Evolutionary conservation across 2,329 filamentous ascomycete species (phyloP).

Genomic region (Zopfia rhizophila): DNA sequence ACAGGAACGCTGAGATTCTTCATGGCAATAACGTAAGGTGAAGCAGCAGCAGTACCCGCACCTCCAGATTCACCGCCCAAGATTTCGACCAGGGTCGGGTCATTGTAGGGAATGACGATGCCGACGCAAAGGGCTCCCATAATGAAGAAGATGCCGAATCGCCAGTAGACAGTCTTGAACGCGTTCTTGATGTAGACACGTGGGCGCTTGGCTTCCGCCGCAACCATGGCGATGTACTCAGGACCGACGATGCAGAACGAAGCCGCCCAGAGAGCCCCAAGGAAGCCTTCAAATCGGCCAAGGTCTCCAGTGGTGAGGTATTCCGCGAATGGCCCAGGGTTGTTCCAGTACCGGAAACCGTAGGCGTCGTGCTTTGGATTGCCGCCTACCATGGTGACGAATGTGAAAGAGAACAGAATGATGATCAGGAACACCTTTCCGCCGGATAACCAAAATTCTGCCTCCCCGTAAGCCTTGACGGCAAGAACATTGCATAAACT

Average conservation of each 20-base stretch:
- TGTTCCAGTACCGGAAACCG: conserved; percentile 58
- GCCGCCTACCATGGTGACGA: conserved; percentile 58
- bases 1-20: conserved; percentile 62
- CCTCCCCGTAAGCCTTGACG: conserved; percentile 58
- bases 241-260: conserved; percentile 61
- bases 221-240: conserved; percentile 61
- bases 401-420: conserved; percentile 58
- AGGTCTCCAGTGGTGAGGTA: conserved; percentile 35
- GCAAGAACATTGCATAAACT: conserved; percentile 60
- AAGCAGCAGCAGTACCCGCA: conserved; percentile 64
- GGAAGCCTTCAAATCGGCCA: conserved; percentile 49
- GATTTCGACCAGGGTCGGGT: conserved; percentile 74
- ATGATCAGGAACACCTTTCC: conserved; percentile 60
- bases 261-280: conserved; percentile 53
- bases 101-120: conserved; percentile 68
- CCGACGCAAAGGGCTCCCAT: conserved; percentile 57
- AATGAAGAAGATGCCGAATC: conserved; percentile 60
- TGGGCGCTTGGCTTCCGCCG: conserved; percentile 59
- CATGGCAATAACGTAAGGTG: conserved; percentile 73
- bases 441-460: conserved; percentile 57
- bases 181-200: conserved; percentile 59
- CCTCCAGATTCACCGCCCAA: conserved; percentile 36
- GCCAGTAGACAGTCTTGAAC: conserved; percentile 60
- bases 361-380: conserved; percentile 55
- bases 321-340: conserved; percentile 47